Evolutionary conservation across 2,329 filamentous ascomycete genomes (phyloP), one percentile per base, ranked within the genome.

Genomic region (Plenodomus biglobosus): DNA sequence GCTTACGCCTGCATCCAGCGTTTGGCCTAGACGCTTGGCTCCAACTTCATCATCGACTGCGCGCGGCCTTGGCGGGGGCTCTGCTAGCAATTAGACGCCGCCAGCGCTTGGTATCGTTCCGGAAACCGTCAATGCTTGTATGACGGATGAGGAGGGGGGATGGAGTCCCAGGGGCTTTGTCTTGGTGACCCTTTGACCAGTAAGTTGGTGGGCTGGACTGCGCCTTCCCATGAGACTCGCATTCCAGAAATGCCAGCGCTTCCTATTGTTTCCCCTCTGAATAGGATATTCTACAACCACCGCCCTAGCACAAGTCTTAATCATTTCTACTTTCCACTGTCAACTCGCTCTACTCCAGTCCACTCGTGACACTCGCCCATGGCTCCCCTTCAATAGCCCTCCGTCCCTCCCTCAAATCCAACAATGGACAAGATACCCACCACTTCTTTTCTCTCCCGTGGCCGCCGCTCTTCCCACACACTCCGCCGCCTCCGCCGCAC

Each of bases 401-500:
- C 27, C 27, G 8, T 15, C 27, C 27, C 13, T 32, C 13, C 27
- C 27, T 32, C 13, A 32, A 6, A 24, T 11, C 13, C 8, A 7
- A 32, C 13, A 32, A 32, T 32, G 27, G 27, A 32, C 8, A 32
- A 32, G 3, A 15, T 8, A 15, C 8, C 8, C 13, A 32, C 27
- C 27, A 32, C 13, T 3, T 11, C 27, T 11, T 32, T 11, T 11
- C 13, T 32, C 27, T 32, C 27, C 27, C 27, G 27, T 11, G 6
- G 27, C 8, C 27, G 27, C 8, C 27, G 27, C 27, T 15, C 27
- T 11, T 32, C 27, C 27, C 27, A 58, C 45, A 53, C 48, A 16
- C 38, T 59, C 48, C 54, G 53, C 45, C 56, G 61, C 30, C 50
- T 59, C 38, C 50, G 54, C 32, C 61, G 57, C 30, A 52, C 57